A percentile compares a stretch with the other conserved stretches of the same genome.
Evolutionary conservation across 176 grass and related monocot species (phyloP).

Genomic region (Lolium rigidum): DNA sequence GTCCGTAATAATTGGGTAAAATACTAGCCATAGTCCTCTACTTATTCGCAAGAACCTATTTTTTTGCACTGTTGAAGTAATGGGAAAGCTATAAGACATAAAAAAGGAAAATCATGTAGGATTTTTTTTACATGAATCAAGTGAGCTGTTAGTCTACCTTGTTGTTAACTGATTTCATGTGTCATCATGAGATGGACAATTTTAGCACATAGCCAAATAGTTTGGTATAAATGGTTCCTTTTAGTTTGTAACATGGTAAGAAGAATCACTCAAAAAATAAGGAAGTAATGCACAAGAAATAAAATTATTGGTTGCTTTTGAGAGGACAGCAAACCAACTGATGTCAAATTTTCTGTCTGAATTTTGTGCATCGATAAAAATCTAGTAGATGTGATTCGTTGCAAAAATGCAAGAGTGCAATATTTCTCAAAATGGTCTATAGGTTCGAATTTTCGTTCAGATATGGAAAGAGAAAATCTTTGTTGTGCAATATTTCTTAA

Average conservation of each 20-base stretch:
- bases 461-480: no score
- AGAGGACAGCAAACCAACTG: background rate
- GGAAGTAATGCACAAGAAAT: background rate
- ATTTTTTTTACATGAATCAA: no score
- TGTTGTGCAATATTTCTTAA: background rate
- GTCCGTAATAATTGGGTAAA: background rate
- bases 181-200: background rate
- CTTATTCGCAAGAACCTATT: background rate
- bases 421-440: background rate
- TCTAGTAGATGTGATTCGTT: constrained; percentile 7
- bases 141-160: background rate
- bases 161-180: background rate
- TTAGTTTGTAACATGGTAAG: background rate
- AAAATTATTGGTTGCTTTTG: background rate
- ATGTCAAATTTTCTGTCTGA: constrained; percentile 2
- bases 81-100: constrained; percentile 8
- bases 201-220: background rate
- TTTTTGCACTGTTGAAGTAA: background rate
- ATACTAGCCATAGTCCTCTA: background rate
- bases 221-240: background rate
- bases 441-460: no score
- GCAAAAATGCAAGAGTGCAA: background rate
- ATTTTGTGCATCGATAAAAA: background rate
- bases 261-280: background rate
- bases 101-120: background rate